Conservation (phyloP, 2,329 filamentous ascomycete genomes). For the Dactylonectria estremocensis region DNA sequence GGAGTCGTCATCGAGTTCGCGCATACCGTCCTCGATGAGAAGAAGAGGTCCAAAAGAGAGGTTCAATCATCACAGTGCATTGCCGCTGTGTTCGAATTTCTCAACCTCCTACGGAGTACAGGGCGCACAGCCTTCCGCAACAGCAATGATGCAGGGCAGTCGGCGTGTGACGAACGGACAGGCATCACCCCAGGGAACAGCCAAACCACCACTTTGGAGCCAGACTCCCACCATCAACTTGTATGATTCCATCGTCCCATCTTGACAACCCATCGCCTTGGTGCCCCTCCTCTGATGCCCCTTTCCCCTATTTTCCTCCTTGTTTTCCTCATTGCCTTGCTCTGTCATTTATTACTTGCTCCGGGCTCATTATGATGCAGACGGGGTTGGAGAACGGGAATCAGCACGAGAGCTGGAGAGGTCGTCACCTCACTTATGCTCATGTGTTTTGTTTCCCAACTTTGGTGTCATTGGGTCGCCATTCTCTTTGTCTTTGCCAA, state of each 20-base stretch:
- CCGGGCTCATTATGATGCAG: not conserved
- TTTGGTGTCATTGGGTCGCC: not conserved
- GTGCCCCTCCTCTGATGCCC: constrained; percentile 16
- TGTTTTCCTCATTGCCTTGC: constrained; percentile 3
- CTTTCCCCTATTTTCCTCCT: constrained; percentile 10
- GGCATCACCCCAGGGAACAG: constrained; percentile 19
- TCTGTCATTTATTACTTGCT: constrained; percentile 5
- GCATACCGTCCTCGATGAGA: not conserved
- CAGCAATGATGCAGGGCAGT: not conserved
- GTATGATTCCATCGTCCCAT: constrained; percentile 30
- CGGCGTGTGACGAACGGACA: constrained; percentile 11
- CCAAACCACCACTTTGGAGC: constrained; percentile 3
- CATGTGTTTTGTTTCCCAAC: not conserved
- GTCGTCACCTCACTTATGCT: too few species aligned
- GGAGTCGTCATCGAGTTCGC: not conserved
- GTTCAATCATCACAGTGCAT: too few species aligned
- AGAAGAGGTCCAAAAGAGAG: too few species aligned
- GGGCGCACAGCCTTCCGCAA: not conserved
- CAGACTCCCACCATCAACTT: constrained; percentile 15
- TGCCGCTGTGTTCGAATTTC: too few species aligned
- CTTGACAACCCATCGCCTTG: constrained; percentile 17
- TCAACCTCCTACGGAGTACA: not conserved
- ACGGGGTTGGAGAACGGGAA: not conserved
- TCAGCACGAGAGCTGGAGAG: not conserved
- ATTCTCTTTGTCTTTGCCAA: not conserved